Evolutionary conservation across 192 early-diverging fungal species (phyloP), one percentile per base, ranked within the genome.

Genomic region (Lobosporangium transversale): DNA sequence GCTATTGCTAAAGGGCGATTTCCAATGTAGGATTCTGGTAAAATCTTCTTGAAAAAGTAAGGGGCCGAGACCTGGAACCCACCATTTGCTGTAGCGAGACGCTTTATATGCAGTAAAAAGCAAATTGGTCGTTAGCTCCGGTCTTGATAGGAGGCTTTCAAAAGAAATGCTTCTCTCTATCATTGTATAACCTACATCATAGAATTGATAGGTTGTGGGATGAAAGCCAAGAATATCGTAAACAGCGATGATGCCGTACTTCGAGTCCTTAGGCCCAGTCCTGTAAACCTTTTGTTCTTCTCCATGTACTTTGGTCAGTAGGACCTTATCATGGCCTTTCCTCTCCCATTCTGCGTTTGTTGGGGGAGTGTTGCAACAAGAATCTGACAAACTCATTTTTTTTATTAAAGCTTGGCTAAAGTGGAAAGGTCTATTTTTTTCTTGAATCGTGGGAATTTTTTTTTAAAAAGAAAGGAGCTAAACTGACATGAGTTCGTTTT

Each of bases 61-160:
- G 90, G 90, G n/a, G 90, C 80, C 15, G 87, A 69, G 2, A 93
- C 86, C 30, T 79, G 81, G 71, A 80, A 91, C 17, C 89, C 80
- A 30, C 89, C 54, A 31, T 75, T 9, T 27, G 67, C 44, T 54
- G 81, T 12, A 83, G 86, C 48, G 78, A 82, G 62, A 86, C 87
- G 62, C 85, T 84, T 48, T 50, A 17, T 12, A 29, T 21, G 40
- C 29, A 12, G 21, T 18, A 43, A 12, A 32, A 4, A 57, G 36
- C 21, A 9, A 18, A 24, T 26, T 44, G 11, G 30, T 32, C 12
- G 15, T 43, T 42, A 6, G 30, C 21, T 18, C 17, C 23, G 53
- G 3, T 23, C 33, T 26, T 42, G 10, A 35, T 2, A 4, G 1
- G 31, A n/a, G n/a, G n/a, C n/a, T n/a, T n/a, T n/a, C n/a, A n/a